Percentiles rank a stretch among this genome's conserved stretches.
phyloP scores from a whole-genome alignment of 352 stramenopile species.

The Pythium aphanidermatum region DNA sequence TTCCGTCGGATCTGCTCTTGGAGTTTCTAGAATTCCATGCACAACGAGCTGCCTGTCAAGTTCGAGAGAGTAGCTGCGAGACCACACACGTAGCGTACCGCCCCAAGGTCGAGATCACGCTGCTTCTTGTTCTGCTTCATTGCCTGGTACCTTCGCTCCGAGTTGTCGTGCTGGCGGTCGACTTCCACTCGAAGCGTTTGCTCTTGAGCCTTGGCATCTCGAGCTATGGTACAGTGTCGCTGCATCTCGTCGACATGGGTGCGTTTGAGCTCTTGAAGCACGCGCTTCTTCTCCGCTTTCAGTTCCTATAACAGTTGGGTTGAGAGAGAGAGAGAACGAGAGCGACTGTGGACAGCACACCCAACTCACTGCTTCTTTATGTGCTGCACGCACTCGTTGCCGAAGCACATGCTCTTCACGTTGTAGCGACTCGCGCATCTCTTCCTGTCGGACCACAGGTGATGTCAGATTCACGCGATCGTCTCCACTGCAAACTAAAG shows the following conservation, averaged over 20 bases:
- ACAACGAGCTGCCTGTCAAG: too few species aligned
- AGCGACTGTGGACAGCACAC: neutral
- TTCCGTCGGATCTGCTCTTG: slow-evolving; percentile 18
- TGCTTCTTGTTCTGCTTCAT: slow-evolving; percentile 14
- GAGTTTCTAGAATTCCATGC: slow-evolving; percentile 10
- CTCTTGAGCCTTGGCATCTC: neutral
- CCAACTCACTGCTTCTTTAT: slow-evolving; percentile 11
- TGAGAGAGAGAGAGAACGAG: neutral
- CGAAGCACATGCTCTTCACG: slow-evolving; percentile 12
- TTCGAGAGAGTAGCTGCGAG: neutral
- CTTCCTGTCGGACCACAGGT: slow-evolving; percentile 8
- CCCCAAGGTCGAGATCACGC: slow-evolving; percentile 4
- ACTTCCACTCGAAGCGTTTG: slow-evolving; percentile 6
- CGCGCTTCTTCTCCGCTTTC: slow-evolving; percentile 4
- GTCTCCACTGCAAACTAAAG: slow-evolving; percentile 4
- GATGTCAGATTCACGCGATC: too few species aligned
- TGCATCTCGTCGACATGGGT: slow-evolving; percentile 16
- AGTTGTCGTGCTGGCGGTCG: slow-evolving; percentile 7
- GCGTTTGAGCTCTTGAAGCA: slow-evolving; percentile 7
- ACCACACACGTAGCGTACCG: slow-evolving; percentile 2
- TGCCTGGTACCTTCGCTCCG: slow-evolving; percentile 5
- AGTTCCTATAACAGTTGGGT: slow-evolving; percentile 1
- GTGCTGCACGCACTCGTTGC: slow-evolving; percentile 9
- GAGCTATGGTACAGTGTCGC: neutral
- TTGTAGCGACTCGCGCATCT: slow-evolving; percentile 7